These are phyloP conservation scores for Ambrosia trifida DNA, from an alignment of 129 eudicot species.

Conservation along the genomic window DNA sequence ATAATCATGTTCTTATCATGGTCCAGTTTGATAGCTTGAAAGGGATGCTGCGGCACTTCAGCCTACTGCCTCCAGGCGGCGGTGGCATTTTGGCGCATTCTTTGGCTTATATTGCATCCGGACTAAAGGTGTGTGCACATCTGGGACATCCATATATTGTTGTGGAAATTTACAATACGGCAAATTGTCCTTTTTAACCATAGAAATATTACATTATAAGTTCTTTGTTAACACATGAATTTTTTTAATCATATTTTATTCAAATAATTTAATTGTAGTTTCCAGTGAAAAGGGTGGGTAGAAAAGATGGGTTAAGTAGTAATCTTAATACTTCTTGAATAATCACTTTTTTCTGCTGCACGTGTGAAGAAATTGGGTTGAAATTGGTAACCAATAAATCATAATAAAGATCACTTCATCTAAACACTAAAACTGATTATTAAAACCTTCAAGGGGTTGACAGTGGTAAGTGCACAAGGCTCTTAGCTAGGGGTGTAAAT, in stretches of 20 bases:
- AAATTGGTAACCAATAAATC: no score
- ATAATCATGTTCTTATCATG: neutral
- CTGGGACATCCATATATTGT: neutral
- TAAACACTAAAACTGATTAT: neutral
- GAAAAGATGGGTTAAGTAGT: neutral
- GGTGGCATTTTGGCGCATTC: conserved; percentile 94
- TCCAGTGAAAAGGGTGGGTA: neutral
- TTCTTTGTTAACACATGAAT: neutral
- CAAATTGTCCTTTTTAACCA: no score
- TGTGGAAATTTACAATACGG: neutral
- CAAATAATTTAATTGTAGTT: neutral
- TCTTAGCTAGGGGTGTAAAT: no score
- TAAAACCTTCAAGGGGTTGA: neutral
- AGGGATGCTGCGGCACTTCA: conserved; percentile 85
- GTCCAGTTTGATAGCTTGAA: conserved; percentile 82
- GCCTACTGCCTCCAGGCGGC: conserved; percentile 90
- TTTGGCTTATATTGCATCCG: conserved; percentile 81
- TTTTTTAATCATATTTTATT: neutral
- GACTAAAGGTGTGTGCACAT: conserved; percentile 55
- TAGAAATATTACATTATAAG: no score
- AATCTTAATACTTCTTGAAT: no score
- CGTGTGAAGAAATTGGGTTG: no score
- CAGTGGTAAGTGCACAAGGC: neutral
- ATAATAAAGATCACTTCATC: neutral
- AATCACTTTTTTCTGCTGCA: no score